These are phyloP conservation scores for Trametes sp. DNA, from an alignment of 1,284 basidiomycete species.

Conservation along the genomic window DNA sequence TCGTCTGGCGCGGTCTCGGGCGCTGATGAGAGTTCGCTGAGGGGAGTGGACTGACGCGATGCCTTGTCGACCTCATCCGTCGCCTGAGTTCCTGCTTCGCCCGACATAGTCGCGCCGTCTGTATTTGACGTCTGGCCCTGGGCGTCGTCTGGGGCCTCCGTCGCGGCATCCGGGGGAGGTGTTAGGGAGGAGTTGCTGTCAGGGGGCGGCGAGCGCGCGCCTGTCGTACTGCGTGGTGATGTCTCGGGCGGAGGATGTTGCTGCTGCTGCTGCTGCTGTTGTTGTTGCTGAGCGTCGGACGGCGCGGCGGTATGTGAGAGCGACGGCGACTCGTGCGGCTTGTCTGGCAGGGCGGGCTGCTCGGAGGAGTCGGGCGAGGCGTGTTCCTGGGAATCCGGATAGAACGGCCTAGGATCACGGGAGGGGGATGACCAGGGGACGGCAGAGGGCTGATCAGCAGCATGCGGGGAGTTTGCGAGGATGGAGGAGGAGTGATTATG, in stretches of 20 bases:
- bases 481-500: conserved; percentile 54
- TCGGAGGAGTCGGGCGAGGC: conserved; percentile 37
- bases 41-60: conserved; percentile 66
- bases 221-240: conserved; percentile 35
- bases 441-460: conserved; percentile 44
- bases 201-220: conserved; percentile 37
- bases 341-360: conserved; percentile 35
- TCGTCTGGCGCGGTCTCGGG: conserved; percentile 49
- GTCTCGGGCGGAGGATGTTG: conserved; percentile 36
- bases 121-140: conserved; percentile 15
- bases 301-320: conserved; percentile 29
- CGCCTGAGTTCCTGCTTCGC: conserved; percentile 16
- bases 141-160: conserved; percentile 33
- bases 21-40: conserved; percentile 73
- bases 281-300: conserved; percentile 37
- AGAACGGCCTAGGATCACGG: conserved; percentile 42
- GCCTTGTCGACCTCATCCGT: conserved; percentile 42
- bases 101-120: conserved; percentile 14
- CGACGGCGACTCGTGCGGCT: conserved; percentile 13
- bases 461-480: conserved; percentile 48
- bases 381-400: conserved; percentile 42
- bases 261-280: too few relatives aligned
- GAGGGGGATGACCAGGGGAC: conserved; percentile 51
- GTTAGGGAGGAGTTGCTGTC: conserved; percentile 42
- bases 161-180: conserved; percentile 41